Evolutionary conservation across 192 early-diverging fungal genomes (phyloP), one percentile per base, ranked within the genome.

Genomic region (Coemansia sp.): DNA sequence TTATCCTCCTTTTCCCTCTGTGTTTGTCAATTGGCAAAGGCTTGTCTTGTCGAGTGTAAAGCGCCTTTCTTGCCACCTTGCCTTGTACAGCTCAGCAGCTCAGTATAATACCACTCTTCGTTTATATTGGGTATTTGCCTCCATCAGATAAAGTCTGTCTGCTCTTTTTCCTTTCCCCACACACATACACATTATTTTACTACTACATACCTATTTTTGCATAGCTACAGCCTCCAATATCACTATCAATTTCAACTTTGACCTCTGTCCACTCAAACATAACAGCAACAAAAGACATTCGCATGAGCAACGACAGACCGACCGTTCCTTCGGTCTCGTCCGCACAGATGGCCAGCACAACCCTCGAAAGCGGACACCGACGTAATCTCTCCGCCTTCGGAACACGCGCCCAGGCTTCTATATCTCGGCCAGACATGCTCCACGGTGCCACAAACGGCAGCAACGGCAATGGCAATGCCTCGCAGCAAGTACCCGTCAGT

Each of bases 401-500:
- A 56, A 6, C 69, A 57, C 57, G 54, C 63, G 15, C 70, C 58
- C 63, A 63, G 64, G 40, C 66, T 66, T 23, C 52, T 3, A 64
- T 64, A 5, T 65, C 64, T 16, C 68, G 69, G 3, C 69, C 71
- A 4, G 68, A 76, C 54, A 18, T 63, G 67, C 61, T 54, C 7
- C 63, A 59, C 2, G 32, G 32, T 2, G 32, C 32, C 32, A 32
- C 32, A 32, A 32, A 32, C 4, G 32, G 32, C 32, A 4, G 32
- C 32, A 48, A 48, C 38, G n/a, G 39, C 57, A 59, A 41, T 38
- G 40, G 44, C 64, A 61, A 42, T 45, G 77, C 67, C 23, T 73
- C 79, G 21, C 76, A 78, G 71, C 83, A 75, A 47, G 76, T 77
- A 39, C 83, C 75, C 5, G 74, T 74, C 49, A 85, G 79, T 42